Evolutionary conservation across 108 stramenopile species (phyloP).

Genomic region (Cyclotella cryptica): DNA sequence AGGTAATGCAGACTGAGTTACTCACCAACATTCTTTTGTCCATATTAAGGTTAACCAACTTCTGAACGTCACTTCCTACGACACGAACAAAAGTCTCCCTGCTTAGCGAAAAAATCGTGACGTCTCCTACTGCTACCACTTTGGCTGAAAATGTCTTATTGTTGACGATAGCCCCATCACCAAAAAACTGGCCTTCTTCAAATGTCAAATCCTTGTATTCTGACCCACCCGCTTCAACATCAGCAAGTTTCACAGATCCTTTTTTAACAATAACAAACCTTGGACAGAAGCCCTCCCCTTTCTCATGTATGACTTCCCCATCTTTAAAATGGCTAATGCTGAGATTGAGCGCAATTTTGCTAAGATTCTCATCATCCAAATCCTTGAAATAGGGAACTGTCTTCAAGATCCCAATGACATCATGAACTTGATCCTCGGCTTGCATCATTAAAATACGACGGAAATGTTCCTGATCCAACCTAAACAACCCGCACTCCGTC

Average conservation of each 20-base stretch:
- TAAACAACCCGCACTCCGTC: slow-evolving; percentile 58
- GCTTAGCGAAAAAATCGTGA: slow-evolving; percentile 54
- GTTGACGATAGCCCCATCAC: slow-evolving; percentile 65
- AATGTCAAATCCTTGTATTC: slow-evolving; percentile 55
- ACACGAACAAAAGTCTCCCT: slow-evolving; percentile 60
- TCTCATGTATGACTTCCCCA: slow-evolving; percentile 68
- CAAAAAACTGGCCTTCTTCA: slow-evolving; percentile 69
- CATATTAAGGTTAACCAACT: neutral
- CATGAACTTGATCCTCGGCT: slow-evolving; percentile 61
- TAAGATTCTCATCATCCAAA: slow-evolving; percentile 40
- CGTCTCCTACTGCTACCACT: slow-evolving; percentile 29
- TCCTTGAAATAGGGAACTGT: slow-evolving; percentile 78
- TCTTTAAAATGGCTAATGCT: slow-evolving; percentile 51
- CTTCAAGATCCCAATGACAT: slow-evolving; percentile 66
- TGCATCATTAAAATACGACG: slow-evolving; percentile 72
- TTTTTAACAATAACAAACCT: slow-evolving; percentile 82
- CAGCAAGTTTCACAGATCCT: slow-evolving; percentile 64
- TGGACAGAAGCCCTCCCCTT: slow-evolving; percentile 40
- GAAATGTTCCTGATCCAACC: slow-evolving; percentile 85
- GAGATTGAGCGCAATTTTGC: slow-evolving; percentile 63
- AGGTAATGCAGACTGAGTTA: neutral
- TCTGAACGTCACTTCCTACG: slow-evolving; percentile 57
- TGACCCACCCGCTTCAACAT: slow-evolving; percentile 50
- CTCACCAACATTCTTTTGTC: slow-evolving; percentile 15
- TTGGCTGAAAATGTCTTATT: slow-evolving; percentile 24